A percentile compares a stretch with the other conserved stretches of the same genome.
Conservation (phyloP, 306 rosid genomes). For the Nissolia schottii region DNA sequence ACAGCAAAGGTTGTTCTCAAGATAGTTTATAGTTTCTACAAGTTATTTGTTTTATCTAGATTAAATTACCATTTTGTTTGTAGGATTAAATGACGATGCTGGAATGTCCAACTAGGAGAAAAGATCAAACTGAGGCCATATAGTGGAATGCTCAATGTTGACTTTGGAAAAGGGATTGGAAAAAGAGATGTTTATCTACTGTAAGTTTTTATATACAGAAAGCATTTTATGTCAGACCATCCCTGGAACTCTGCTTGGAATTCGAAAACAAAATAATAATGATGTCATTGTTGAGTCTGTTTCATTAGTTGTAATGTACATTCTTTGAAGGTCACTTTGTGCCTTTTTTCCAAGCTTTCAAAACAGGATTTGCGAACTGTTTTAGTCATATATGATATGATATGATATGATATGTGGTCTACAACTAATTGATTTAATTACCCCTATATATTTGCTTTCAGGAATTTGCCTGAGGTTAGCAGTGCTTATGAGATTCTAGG, state of each 20-base stretch:
- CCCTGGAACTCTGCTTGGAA: not conserved
- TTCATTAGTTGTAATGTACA: not conserved
- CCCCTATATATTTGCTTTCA: constrained; percentile 34
- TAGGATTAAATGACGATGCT: constrained; percentile 41
- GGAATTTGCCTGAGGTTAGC: constrained; percentile 94
- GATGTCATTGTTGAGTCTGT: not conserved
- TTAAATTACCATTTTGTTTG: constrained; percentile 32
- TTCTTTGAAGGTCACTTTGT: constrained; percentile 11
- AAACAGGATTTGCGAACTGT: not conserved
- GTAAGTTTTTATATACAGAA: constrained; percentile 51
- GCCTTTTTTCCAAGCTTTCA: constrained; percentile 4
- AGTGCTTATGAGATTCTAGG: constrained; percentile 81
- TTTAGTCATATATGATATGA: constrained; percentile 8
- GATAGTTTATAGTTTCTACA: constrained; percentile 16
- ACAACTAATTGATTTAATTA: constrained; percentile 16
- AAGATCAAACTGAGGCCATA: constrained; percentile 86
- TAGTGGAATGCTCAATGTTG: constrained; percentile 90
- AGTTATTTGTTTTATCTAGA: constrained; percentile 15
- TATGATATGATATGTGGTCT: not conserved
- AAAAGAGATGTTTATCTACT: constrained; percentile 85
- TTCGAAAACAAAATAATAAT: constrained; percentile 1
- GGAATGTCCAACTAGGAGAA: constrained; percentile 64
- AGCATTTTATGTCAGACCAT: constrained; percentile 14
- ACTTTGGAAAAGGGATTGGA: constrained; percentile 93
- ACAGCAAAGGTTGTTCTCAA: constrained; percentile 62